Percentiles rank a stretch among this genome's conserved stretches.
Evolutionary conservation across 1,284 basidiomycete genomes (phyloP).

Genomic region (Grifola frondosa): DNA sequence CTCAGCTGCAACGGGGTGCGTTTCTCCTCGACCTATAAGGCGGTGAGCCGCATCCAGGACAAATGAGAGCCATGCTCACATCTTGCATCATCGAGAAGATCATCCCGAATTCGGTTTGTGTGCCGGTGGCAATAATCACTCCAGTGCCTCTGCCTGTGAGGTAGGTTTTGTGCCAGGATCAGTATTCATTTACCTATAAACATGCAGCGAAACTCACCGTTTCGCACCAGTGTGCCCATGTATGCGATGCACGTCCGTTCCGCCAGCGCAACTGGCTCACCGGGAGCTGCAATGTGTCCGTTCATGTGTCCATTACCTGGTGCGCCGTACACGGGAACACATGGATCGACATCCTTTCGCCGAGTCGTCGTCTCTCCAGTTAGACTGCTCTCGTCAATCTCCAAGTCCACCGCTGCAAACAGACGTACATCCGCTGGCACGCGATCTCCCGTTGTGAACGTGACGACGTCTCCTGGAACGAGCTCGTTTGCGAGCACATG

Average conservation of each 20-base stretch:
- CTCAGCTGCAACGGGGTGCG: conserved; percentile 90
- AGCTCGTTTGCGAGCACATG: conserved; percentile 91
- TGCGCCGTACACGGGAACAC: conserved; percentile 22
- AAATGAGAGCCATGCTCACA: conserved; percentile 43
- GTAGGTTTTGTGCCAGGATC: neutral
- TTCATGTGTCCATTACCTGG: conserved; percentile 17
- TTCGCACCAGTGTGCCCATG: conserved; percentile 97
- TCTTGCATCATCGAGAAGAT: conserved; percentile 99
- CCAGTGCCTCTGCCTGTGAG: conserved; percentile 76
- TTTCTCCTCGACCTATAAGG: conserved; percentile 79
- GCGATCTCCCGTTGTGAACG: conserved; percentile 90
- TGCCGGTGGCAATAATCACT: conserved; percentile 88
- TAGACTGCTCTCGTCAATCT: conserved; percentile 93
- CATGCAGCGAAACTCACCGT: conserved; percentile 47
- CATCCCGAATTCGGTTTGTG: conserved; percentile 91
- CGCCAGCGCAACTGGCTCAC: conserved; percentile 70
- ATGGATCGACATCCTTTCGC: conserved; percentile 65
- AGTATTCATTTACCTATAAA: neutral
- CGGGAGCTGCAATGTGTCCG: conserved; percentile 11
- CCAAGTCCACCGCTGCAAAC: conserved; percentile 75
- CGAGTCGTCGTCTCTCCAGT: conserved; percentile 92
- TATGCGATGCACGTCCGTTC: conserved; percentile 91
- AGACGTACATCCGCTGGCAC: conserved; percentile 93
- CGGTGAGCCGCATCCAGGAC: neutral
- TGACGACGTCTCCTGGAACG: conserved; percentile 92